A percentile compares a stretch with the other conserved stretches of the same genome.
Evolutionary conservation across 2,329 filamentous ascomycete species (phyloP).

Genomic region (Verticillium nonalfalfae): DNA sequence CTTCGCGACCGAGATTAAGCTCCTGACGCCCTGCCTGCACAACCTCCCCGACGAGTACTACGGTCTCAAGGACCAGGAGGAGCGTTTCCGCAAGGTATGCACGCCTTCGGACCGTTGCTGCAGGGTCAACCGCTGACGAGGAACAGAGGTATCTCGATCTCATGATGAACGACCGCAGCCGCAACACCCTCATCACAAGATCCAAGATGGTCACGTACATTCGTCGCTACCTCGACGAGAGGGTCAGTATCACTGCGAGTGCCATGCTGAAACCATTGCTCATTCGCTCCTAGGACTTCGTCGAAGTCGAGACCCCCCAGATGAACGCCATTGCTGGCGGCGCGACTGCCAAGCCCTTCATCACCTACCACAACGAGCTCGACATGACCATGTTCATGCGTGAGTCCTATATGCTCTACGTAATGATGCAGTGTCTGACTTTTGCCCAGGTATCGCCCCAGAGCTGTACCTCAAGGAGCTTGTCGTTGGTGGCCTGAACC

Average conservation of each 20-base stretch:
- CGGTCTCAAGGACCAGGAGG: conserved; percentile 92
- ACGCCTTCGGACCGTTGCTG: background rate
- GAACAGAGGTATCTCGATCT: conserved; percentile 76
- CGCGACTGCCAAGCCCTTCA: conserved; percentile 90
- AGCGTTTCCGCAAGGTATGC: conserved; percentile 69
- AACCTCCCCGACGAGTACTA: conserved; percentile 86
- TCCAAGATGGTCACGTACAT: conserved; percentile 87
- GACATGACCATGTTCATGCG: conserved; percentile 94
- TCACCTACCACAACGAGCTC: conserved; percentile 93
- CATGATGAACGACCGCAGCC: conserved; percentile 88
- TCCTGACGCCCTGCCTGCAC: conserved; percentile 88
- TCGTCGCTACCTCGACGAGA: conserved; percentile 78
- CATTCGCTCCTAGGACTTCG: conserved; percentile 53
- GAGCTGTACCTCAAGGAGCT: conserved; percentile 96
- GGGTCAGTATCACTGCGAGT: conserved; percentile 18
- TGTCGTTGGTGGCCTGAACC: conserved; percentile 87
- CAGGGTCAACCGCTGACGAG: background rate
- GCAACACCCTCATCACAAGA: conserved; percentile 77
- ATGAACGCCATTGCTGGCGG: conserved; percentile 95
- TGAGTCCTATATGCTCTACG: conserved; percentile 31
- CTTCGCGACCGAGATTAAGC: conserved; percentile 78
- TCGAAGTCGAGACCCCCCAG: conserved; percentile 95
- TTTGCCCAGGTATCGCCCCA: conserved; percentile 49
- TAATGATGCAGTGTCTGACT: background rate
- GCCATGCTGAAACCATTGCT: background rate